Evolutionary conservation across 1,284 basidiomycete species (phyloP).

Genomic region (Amylostereum areolatum): DNA sequence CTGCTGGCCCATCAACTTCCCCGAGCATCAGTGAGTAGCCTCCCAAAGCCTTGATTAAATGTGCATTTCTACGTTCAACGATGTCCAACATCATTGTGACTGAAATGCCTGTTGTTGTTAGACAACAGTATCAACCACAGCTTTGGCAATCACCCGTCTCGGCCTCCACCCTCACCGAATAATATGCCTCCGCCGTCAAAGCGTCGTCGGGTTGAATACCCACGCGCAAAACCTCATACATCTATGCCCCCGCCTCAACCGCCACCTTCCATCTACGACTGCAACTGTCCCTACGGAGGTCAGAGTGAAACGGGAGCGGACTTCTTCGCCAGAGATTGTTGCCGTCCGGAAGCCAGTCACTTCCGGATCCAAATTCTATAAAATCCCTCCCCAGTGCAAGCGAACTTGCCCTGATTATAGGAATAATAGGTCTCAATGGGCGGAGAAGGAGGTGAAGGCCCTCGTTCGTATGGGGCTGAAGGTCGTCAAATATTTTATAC

Average conservation of each 20-base stretch:
- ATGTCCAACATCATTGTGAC: too few relatives aligned
- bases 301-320: constrained; percentile 20
- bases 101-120: too few relatives aligned
- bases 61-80: too few relatives aligned
- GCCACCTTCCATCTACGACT: constrained; percentile 1
- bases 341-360: constrained; percentile 11
- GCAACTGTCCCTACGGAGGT: neutral
- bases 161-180: too few relatives aligned
- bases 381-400: constrained; percentile 17
- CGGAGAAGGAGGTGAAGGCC: constrained; percentile 12
- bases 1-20: too few relatives aligned
- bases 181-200: neutral
- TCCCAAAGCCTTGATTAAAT: too few relatives aligned
- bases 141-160: too few relatives aligned
- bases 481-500: constrained; percentile 15
- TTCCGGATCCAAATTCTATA: constrained; percentile 18
- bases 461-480: constrained; percentile 13
- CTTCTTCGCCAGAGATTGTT: constrained; percentile 15
- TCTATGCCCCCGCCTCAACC: neutral
- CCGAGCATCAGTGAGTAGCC: too few relatives aligned
- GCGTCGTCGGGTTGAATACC: neutral
- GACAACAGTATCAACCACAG: too few relatives aligned
- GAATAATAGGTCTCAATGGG: constrained; percentile 15
- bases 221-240: neutral
- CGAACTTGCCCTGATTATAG: constrained; percentile 11